Evolutionary conservation across 208 protist genomes (phyloP).

Genomic region (Phytomonas francai): DNA sequence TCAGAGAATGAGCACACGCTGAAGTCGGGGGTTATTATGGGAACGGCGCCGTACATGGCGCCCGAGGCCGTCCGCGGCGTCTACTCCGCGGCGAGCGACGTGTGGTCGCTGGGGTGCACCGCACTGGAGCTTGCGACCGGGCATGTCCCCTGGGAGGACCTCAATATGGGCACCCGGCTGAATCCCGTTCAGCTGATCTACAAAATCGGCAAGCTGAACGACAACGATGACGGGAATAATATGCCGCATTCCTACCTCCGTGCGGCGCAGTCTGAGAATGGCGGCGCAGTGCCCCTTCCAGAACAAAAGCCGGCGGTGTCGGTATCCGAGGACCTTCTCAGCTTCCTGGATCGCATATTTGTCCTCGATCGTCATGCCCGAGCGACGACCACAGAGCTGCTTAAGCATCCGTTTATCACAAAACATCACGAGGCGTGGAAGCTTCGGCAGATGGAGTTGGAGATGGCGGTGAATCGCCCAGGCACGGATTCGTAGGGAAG

Average conservation of each 20-base stretch:
- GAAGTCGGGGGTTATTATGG: slow-evolving; percentile 31
- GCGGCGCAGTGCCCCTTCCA: no score
- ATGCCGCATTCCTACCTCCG: no score
- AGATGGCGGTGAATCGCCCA: no score
- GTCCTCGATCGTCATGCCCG: slow-evolving; percentile 32
- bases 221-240: no score
- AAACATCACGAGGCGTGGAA: slow-evolving; percentile 3
- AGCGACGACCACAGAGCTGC: slow-evolving; percentile 33
- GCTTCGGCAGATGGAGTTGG: not conserved
- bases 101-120: slow-evolving; percentile 82
- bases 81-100: slow-evolving; percentile 61
- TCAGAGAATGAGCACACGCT: slow-evolving; percentile 22
- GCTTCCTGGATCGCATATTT: slow-evolving; percentile 41
- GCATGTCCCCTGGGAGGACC: slow-evolving; percentile 39
- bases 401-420: slow-evolving; percentile 47
- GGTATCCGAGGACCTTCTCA: slow-evolving; percentile 21
- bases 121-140: slow-evolving; percentile 67
- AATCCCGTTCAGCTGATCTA: slow-evolving; percentile 48
- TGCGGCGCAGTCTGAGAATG: no score
- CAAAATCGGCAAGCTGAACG: slow-evolving; percentile 41
- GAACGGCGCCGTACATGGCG: slow-evolving; percentile 73
- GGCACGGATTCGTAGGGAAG: no score
- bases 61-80: slow-evolving; percentile 50
- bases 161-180: slow-evolving; percentile 8
- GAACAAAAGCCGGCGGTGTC: not conserved